Conservation (phyloP, 805 yeast species). For the Lachancea dasiensis region DNA sequence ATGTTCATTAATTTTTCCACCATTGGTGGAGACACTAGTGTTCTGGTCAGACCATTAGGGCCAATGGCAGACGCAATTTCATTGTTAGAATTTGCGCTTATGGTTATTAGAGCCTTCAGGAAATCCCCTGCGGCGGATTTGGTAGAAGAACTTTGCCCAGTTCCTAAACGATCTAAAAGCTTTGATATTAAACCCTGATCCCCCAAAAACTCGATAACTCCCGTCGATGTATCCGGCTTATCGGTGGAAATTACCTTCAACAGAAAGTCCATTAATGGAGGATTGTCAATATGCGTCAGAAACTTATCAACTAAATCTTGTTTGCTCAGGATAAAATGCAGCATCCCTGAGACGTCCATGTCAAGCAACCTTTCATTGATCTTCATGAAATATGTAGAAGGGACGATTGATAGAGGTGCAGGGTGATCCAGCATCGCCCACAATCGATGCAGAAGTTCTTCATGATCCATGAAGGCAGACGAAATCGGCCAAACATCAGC, state of each 20-base stretch:
- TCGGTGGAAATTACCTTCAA: conserved; percentile 88
- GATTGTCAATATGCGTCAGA: conserved; percentile 81
- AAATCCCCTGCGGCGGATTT: conserved; percentile 96
- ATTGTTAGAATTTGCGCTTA: conserved; percentile 86
- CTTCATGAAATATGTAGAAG: conserved; percentile 86
- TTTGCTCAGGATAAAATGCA: conserved; percentile 61
- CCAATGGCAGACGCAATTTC: conserved; percentile 89
- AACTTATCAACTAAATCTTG: conserved; percentile 71
- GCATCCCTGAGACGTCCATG: conserved; percentile 78
- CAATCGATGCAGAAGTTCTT: conserved; percentile 55
- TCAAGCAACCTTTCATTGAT: conserved; percentile 86
- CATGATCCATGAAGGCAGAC: conserved; percentile 78
- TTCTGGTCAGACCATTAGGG: conserved; percentile 89
- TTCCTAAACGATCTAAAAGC: conserved; percentile 63
- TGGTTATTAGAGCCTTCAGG: conserved; percentile 85
- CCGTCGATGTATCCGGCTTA: conserved; percentile 83
- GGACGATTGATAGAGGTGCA: conserved; percentile 61
- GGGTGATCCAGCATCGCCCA: conserved; percentile 76
- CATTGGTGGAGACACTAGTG: conserved; percentile 71
- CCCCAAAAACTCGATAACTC: conserved; percentile 70
- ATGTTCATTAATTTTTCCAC: conserved; percentile 61
- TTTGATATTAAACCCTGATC: conserved; percentile 69
- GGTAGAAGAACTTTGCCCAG: conserved; percentile 58
- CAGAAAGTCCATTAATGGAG: conserved; percentile 89
- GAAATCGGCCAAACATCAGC: conserved; percentile 94